Evolutionary conservation across 768 basidiomycete genomes (phyloP), one percentile per base, ranked within the genome.

Genomic region (Collybiopsis luxurians): DNA sequence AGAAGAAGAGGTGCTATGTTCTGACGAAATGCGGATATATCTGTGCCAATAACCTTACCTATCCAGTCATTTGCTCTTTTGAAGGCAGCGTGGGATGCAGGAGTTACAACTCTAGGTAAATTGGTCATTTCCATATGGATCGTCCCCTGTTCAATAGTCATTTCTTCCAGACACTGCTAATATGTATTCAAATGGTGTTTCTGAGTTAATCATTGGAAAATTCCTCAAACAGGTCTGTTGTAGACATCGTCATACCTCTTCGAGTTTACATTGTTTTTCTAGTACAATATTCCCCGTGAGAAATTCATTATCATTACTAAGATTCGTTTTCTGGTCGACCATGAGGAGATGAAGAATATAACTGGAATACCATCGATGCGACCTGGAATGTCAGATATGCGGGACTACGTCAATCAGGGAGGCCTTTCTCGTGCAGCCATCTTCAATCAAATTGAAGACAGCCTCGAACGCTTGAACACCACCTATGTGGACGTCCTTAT

Each of bases 401-500:
- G 48, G 3, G 50, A 54, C 30, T 72, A 72, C 36, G 38, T 68
- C 27, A 74, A 75, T 43, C 74, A 75, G 34, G 23, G 39, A 9
- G 72, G 73, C 15, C 67, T 73, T 10, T 74, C 71, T 21, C 70
- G 71, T 9, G 56, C 63, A 2, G 73, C 71, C 39, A 73, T 75
- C 45, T 73, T 75, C 56, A 75, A 73, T 15, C 68, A 65, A 0
- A 70, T 69, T n/a, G 70, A 73, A 0, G 75, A 71, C 3, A 74
- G 72, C 0, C 70, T 76, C 5, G 60, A 55, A 21, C 72, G 75
- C 3, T 63, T 77, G 21, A 58, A 66, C 21, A 77, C 74, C 2
- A 24, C 70, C 17, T 73, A 74, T 59, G 56, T 75, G 43, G 75
- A 76, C 48, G 64, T 76, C 4, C 68, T 82, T 39, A 79, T 80